Conservation (phyloP, 768 basidiomycete genomes). For the Aureoboletus auriporus region DNA sequence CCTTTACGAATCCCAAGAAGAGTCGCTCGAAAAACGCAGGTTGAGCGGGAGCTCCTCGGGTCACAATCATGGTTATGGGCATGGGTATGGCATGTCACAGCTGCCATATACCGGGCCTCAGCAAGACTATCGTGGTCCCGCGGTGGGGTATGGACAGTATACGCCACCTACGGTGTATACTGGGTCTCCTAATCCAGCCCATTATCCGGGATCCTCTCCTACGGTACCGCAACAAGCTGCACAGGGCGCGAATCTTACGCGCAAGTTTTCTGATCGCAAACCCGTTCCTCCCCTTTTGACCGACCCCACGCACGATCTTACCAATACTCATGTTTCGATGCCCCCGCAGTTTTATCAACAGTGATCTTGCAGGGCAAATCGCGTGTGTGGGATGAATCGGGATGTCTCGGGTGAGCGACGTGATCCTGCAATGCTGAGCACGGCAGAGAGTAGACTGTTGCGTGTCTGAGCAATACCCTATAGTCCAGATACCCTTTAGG, state of each 20-base stretch:
- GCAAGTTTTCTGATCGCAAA: constrained; percentile 33
- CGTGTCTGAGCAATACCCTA: not conserved
- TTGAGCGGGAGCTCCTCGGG: constrained; percentile 24
- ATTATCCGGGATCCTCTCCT: constrained; percentile 13
- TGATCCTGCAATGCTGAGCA: not conserved
- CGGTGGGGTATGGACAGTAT: constrained; percentile 20
- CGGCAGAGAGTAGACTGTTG: not conserved
- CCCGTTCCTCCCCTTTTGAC: constrained; percentile 29
- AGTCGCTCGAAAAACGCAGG: constrained; percentile 16
- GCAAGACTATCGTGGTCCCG: constrained; percentile 17
- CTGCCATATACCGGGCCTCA: constrained; percentile 14
- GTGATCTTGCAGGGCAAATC: not conserved
- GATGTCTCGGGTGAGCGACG: constrained; percentile 6
- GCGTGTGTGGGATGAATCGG: not conserved
- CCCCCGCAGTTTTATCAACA: constrained; percentile 19
- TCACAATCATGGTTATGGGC: constrained; percentile 19
- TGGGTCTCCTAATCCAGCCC: constrained; percentile 1
- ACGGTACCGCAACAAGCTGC: constrained; percentile 7
- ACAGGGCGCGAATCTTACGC: constrained; percentile 28
- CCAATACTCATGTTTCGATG: constrained; percentile 17
- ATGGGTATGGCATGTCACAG: constrained; percentile 15
- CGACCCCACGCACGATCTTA: constrained; percentile 19
- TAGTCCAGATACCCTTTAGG: constrained; percentile 4
- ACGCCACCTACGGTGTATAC: constrained; percentile 6
- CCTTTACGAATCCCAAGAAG: constrained; percentile 23